Evolutionary conservation across 345 rosid genomes (phyloP).

Genomic region (Lumnitzera racemosa): DNA sequence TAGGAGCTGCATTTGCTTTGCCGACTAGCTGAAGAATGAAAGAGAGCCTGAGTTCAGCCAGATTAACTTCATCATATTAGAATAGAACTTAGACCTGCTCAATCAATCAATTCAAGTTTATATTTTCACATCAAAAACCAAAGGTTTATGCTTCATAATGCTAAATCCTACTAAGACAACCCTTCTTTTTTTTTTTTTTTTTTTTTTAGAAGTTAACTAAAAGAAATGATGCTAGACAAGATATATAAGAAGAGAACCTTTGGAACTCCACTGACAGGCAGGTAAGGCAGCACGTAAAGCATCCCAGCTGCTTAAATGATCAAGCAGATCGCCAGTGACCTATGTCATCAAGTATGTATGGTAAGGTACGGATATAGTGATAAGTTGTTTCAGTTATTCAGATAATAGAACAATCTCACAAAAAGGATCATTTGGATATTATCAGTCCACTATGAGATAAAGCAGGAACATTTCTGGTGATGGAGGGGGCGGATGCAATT

Average conservation of each 20-base stretch:
- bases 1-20: not conserved
- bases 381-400: too few species aligned
- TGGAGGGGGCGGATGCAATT: too few species aligned
- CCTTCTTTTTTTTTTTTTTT: too few species aligned
- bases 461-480: too few species aligned
- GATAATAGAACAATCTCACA: not conserved
- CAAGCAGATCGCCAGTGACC: slow-evolving; percentile 79
- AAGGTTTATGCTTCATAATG: too few species aligned
- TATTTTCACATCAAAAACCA: too few species aligned
- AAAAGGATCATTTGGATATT: too few species aligned
- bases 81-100: too few species aligned
- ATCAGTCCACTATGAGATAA: too few species aligned
- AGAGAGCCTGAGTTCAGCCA: not conserved
- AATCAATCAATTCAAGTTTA: too few species aligned
- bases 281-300: slow-evolving; percentile 87
- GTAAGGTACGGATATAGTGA: not conserved
- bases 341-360: slow-evolving; percentile 13
- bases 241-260: slow-evolving; percentile 39
- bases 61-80: too few species aligned
- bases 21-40: not conserved
- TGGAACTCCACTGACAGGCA: slow-evolving; percentile 95
- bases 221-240: not conserved
- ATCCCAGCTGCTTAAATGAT: slow-evolving; percentile 83
- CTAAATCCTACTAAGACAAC: not conserved
- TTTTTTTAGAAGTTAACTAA: too few species aligned